A percentile compares a stretch with the other conserved stretches of the same genome.
phyloP scores from a whole-genome alignment of 2,329 filamentous ascomycete species.

The Ascocoryne sarcoides region DNA sequence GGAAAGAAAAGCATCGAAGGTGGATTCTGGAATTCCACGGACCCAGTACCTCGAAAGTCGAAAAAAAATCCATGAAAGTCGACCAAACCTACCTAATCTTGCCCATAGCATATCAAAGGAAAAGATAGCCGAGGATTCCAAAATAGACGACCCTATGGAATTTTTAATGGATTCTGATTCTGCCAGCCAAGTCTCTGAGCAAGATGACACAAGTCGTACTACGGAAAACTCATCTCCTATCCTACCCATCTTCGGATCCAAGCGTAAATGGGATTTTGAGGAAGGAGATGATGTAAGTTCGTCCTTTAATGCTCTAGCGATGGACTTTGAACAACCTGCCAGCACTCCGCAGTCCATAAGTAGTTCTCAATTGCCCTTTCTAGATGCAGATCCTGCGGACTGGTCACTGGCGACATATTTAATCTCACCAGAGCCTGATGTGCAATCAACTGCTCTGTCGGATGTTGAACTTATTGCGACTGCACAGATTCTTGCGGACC shows the following conservation, averaged over 20 bases:
- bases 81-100: conserved; percentile 18
- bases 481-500: conserved; percentile 64
- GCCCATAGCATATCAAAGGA: conserved; percentile 36
- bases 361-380: conserved; percentile 20
- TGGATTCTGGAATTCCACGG: conserved; percentile 16
- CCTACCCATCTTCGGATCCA: conserved; percentile 35
- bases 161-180: conserved; percentile 21
- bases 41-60: conserved; percentile 22
- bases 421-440: conserved; percentile 46
- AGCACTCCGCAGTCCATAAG: conserved; percentile 21
- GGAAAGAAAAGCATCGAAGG: conserved; percentile 7
- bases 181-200: conserved; percentile 44
- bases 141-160: conserved; percentile 15
- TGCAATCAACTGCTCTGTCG: conserved; percentile 24
- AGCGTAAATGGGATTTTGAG: conserved; percentile 26
- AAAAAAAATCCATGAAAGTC: conserved; percentile 11
- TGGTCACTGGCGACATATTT: conserved; percentile 46
- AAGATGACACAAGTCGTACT: conserved; percentile 44
- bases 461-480: conserved; percentile 57
- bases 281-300: conserved; percentile 22
- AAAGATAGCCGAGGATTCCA: conserved; percentile 5
- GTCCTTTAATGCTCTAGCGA: conserved; percentile 25
- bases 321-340: conserved; percentile 21
- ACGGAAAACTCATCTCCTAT: conserved; percentile 40
- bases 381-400: conserved; percentile 27